Evolutionary conservation across 169 alveolate genomes (phyloP).

Genomic region (Plasmodium yoelii): DNA sequence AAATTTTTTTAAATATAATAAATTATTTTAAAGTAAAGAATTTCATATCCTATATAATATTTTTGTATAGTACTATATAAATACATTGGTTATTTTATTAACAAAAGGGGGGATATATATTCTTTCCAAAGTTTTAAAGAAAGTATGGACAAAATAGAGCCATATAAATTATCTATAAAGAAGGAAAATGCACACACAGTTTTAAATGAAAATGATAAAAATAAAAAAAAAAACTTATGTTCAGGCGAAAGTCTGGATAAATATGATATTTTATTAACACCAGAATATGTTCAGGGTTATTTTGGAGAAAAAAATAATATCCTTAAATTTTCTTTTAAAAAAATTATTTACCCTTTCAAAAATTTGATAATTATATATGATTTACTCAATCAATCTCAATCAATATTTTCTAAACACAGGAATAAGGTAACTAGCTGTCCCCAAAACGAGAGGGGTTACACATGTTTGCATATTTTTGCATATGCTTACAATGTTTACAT

Average conservation of each 20-base stretch:
- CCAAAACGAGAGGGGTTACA: too few species aligned
- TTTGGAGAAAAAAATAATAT: conserved; percentile 39
- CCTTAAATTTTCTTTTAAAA: conserved; percentile 27
- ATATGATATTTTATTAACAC: conserved; percentile 20
- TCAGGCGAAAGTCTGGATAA: neutral
- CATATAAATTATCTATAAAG: conserved; percentile 16
- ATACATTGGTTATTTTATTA: too few species aligned
- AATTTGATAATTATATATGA: conserved; percentile 61
- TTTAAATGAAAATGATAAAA: neutral
- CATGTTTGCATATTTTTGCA: neutral
- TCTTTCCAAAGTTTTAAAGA: neutral
- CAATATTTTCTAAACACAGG: conserved; percentile 44
- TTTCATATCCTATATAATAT: too few species aligned
- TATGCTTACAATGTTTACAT: too few species aligned
- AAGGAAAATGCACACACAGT: conserved; percentile 1
- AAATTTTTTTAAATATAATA: too few species aligned
- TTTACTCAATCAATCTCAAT: conserved; percentile 15
- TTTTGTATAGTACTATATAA: too few species aligned
- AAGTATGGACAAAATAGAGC: conserved; percentile 11
- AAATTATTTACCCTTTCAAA: conserved; percentile 29
- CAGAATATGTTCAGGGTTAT: conserved; percentile 47
- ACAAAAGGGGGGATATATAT: neutral
- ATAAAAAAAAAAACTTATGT: neutral
- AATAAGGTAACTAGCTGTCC: conserved; percentile 14
- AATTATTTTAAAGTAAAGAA: too few species aligned